These are phyloP conservation scores for Leishmania tarentolae DNA, from an alignment of 208 protist genomes.

Conservation along the genomic window DNA sequence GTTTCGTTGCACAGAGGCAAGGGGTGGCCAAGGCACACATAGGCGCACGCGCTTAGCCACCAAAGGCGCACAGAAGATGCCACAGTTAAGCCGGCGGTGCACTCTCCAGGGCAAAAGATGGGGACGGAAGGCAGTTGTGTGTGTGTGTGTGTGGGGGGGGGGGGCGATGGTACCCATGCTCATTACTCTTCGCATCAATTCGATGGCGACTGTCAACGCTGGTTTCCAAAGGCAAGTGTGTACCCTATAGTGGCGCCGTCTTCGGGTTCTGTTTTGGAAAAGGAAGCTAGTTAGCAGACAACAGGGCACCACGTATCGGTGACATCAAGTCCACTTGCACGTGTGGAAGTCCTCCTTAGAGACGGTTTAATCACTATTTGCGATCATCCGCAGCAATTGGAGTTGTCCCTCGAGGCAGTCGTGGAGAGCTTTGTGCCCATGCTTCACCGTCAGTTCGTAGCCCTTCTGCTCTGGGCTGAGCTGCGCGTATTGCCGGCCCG, in stretches of 20 bases:
- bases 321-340: conserved; percentile 41
- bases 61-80: not conserved
- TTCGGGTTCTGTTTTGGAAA: conserved; percentile 21
- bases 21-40: not conserved
- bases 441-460: conserved; percentile 26
- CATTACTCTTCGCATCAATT: conserved; percentile 23
- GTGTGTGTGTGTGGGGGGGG: no score
- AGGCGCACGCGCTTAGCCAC: not conserved
- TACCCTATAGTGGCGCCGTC: conserved; percentile 18
- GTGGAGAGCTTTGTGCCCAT: conserved; percentile 27
- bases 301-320: conserved; percentile 32
- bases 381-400: conserved; percentile 5
- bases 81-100: not conserved
- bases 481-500: conserved; percentile 20
- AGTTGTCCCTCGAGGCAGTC: conserved; percentile 25
- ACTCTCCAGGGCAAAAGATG: not conserved
- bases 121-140: not conserved
- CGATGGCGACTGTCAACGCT: conserved; percentile 31
- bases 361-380: conserved; percentile 29
- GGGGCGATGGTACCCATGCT: conserved; percentile 31
- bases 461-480: conserved; percentile 25
- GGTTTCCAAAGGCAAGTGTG: conserved; percentile 24
- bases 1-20: not conserved
- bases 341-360: conserved; percentile 24
- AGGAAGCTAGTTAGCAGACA: conserved; percentile 17